Evolutionary conservation across 2,329 filamentous ascomycete species (phyloP), one percentile per base, ranked within the genome.

Genomic region (Trichocomaceae sp.): DNA sequence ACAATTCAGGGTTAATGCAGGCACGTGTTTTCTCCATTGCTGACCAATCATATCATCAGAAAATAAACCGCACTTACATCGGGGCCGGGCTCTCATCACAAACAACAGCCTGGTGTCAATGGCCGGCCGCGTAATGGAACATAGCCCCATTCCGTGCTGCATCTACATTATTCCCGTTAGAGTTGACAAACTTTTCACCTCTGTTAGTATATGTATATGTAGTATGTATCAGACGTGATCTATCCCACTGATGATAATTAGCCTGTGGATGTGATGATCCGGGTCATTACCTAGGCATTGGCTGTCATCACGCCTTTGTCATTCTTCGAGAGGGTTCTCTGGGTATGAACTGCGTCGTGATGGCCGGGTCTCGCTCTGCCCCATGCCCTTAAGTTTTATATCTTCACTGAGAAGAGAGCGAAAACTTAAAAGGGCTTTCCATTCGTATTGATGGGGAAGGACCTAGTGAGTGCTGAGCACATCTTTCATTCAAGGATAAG

Each of bases 31-130:
- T n/a, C n/a, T 29, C 5, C 26, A 8, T 4, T 9, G 26, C 26
- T 8, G 17, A 26, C 41, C 29, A 52, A 52, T 46, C 29, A 26
- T 37, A 15, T 5, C 26, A 20, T 44, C 31, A 9, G 20, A n/a
- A 31, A 33, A 15, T 29, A 31, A n/a, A 8, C 13, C 15, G 4
- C 17, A 45, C 31, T 17, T 17, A 19, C 37, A n/a, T n/a, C n/a
- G n/a, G n/a, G n/a, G n/a, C n/a, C n/a, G n/a, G n/a, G 19, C 19
- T 23, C 41, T 46, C 46, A 46, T 39, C 41, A 23, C 49, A 35
- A 44, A 51, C 26, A 44, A 51, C 39, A 37, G 45, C 35, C 50
- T 46, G 50, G 46, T 46, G 41, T 52, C 50, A 52, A 52, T 33
- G 20, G 26, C 50, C 50, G 20, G 26, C 50, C 50, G 41, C 50